Conservation (phyloP, 352 stramenopile species). For the Phytophthora syringae region DNA sequence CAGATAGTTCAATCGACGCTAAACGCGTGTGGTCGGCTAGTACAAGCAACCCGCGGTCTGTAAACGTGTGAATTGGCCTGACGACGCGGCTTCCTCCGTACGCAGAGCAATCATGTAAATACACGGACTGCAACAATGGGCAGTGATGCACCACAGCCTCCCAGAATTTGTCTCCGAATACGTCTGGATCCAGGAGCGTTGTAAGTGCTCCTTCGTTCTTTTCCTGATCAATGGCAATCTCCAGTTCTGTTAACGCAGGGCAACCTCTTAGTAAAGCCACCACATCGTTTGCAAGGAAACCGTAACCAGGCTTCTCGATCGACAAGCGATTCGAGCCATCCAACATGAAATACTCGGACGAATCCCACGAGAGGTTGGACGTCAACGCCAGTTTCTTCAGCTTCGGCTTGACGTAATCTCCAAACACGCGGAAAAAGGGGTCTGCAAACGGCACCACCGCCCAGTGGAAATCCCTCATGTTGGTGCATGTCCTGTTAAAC, state of each 20-base stretch:
- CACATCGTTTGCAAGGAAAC: constrained; percentile 35
- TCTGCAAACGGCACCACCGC: constrained; percentile 45
- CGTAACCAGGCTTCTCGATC: constrained; percentile 28
- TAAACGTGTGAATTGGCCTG: constrained; percentile 41
- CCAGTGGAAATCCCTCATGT: constrained; percentile 50
- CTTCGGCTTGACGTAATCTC: constrained; percentile 43
- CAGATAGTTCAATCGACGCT: constrained; percentile 34
- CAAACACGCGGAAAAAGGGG: constrained; percentile 52
- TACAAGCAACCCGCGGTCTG: constrained; percentile 35
- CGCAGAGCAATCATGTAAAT: constrained; percentile 33
- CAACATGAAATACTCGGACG: constrained; percentile 36
- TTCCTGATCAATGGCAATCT: constrained; percentile 48
- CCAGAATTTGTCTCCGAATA: constrained; percentile 54
- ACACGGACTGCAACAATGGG: constrained; percentile 37
- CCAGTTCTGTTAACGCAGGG: constrained; percentile 37
- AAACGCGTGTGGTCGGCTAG: constrained; percentile 42
- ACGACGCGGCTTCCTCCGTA: constrained; percentile 34
- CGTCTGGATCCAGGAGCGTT: constrained; percentile 29
- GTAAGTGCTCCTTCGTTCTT: constrained; percentile 29
- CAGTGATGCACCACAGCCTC: constrained; percentile 24
- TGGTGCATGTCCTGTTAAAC: constrained; percentile 45
- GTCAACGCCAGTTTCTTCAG: constrained; percentile 40
- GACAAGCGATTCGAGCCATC: neutral
- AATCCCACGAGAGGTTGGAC: constrained; percentile 54
- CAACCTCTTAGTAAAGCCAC: constrained; percentile 39